Conservation (phyloP, 768 basidiomycete genomes). For the Boletus speciosus region DNA sequence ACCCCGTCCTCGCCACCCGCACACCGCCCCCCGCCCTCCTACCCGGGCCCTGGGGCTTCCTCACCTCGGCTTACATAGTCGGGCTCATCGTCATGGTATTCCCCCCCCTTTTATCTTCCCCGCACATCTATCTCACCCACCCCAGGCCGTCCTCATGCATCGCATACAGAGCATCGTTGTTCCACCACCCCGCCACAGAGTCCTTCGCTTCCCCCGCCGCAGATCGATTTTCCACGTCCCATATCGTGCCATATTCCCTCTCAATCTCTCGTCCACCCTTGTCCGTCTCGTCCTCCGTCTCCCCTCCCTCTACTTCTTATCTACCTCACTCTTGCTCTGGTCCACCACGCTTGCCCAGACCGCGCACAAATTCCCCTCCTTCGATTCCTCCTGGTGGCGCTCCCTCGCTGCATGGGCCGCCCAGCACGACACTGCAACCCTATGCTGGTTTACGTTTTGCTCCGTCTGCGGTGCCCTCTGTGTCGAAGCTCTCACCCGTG, state of each 20-base stretch:
- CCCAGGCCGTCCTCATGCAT: constrained; percentile 64
- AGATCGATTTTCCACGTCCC: constrained; percentile 23
- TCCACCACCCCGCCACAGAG: constrained; percentile 54
- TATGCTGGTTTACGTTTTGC: constrained; percentile 75
- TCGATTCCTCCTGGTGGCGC: constrained; percentile 30
- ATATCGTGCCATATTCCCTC: constrained; percentile 50
- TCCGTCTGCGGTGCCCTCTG: constrained; percentile 63
- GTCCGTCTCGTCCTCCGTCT: constrained; percentile 58
- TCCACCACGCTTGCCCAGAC: constrained; percentile 56
- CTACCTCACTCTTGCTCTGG: constrained; percentile 57
- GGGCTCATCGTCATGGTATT: constrained; percentile 64
- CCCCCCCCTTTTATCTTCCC: neutral
- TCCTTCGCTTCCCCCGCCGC: constrained; percentile 13
- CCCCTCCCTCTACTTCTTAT: constrained; percentile 62
- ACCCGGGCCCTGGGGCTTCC: constrained; percentile 68
- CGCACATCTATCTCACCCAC: neutral
- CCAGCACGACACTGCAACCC: constrained; percentile 50
- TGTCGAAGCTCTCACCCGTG: constrained; percentile 63
- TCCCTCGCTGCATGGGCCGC: constrained; percentile 44
- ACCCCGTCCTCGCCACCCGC: neutral
- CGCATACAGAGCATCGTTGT: constrained; percentile 77
- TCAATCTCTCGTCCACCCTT: constrained; percentile 58
- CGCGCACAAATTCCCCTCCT: constrained; percentile 38
- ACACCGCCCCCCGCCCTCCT: constrained; percentile 20
- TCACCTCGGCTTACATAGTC: constrained; percentile 69